Percentiles rank a stretch among this genome's conserved stretches.
phyloP scores from a whole-genome alignment of 1,139 yeast species.

The Suzukiozyma palmioleophila region DNA sequence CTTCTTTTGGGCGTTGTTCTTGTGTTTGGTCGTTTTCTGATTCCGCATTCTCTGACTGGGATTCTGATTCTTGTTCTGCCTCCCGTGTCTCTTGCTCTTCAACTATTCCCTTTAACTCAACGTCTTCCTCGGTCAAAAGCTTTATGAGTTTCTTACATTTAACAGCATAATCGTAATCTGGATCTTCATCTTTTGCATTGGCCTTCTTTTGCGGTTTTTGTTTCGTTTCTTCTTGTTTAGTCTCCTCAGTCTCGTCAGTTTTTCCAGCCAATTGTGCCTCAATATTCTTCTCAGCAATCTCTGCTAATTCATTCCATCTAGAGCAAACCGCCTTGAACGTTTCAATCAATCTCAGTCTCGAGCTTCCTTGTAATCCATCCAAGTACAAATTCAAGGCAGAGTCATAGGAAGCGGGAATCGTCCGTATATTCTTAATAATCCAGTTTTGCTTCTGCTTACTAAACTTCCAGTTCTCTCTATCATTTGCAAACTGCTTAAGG shows the following conservation, averaged over 20 bases:
- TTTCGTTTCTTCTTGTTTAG: slow-evolving; percentile 14
- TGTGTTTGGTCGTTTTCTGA: not conserved
- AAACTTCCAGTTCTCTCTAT: slow-evolving; percentile 76
- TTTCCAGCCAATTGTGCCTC: slow-evolving; percentile 30
- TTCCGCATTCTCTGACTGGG: slow-evolving; percentile 9
- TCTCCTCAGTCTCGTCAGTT: slow-evolving; percentile 13
- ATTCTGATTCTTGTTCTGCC: slow-evolving; percentile 8
- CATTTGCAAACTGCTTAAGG: slow-evolving; percentile 59
- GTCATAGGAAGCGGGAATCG: slow-evolving; percentile 54
- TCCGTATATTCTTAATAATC: slow-evolving; percentile 67
- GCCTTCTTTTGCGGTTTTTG: slow-evolving; percentile 8
- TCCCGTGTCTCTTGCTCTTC: slow-evolving; percentile 4
- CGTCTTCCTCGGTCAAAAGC: slow-evolving; percentile 32
- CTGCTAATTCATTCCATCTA: slow-evolving; percentile 55
- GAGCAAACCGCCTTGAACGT: slow-evolving; percentile 46
- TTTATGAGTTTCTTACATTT: slow-evolving; percentile 39
- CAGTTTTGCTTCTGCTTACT: slow-evolving; percentile 93
- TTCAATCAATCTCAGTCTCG: slow-evolving; percentile 53
- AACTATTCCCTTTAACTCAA: slow-evolving; percentile 34
- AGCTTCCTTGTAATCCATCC: slow-evolving; percentile 71
- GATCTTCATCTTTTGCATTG: slow-evolving; percentile 12
- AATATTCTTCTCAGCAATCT: slow-evolving; percentile 34
- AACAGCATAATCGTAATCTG: slow-evolving; percentile 35
- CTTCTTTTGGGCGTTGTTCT: slow-evolving; percentile 22
- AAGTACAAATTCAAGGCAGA: slow-evolving; percentile 54